Percentiles rank a stretch among this genome's conserved stretches.
These are phyloP conservation scores for Yamadazyma triangularis DNA, from an alignment of 1,139 yeast species.

Conservation along the genomic window DNA sequence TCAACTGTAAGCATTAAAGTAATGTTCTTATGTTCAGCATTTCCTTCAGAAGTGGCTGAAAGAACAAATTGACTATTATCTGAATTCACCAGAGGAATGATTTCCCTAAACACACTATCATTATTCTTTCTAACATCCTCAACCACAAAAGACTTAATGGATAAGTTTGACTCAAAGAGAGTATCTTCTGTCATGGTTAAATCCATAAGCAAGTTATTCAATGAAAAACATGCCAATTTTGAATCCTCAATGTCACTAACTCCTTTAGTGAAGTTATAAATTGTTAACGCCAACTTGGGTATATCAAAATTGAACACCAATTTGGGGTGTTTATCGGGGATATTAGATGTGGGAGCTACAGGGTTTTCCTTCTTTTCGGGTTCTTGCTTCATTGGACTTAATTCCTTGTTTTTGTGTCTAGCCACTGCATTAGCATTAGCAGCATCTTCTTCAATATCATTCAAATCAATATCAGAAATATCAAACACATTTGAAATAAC, in stretches of 20 bases:
- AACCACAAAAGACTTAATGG: slow-evolving; percentile 70
- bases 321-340: too few species aligned
- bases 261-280: slow-evolving; percentile 55
- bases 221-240: slow-evolving; percentile 58
- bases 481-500: slow-evolving; percentile 52
- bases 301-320: slow-evolving; percentile 52
- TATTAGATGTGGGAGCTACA: slow-evolving; percentile 16
- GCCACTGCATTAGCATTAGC: slow-evolving; percentile 46
- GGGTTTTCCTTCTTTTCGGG: not conserved
- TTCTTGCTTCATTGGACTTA: not conserved
- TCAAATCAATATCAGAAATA: slow-evolving; percentile 33
- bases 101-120: slow-evolving; percentile 69
- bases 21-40: slow-evolving; percentile 36
- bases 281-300: slow-evolving; percentile 59
- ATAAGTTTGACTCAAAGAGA: slow-evolving; percentile 56
- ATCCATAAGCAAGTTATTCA: slow-evolving; percentile 53
- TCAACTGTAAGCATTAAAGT: slow-evolving; percentile 64
- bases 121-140: slow-evolving; percentile 63
- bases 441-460: slow-evolving; percentile 65
- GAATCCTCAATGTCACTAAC: slow-evolving; percentile 31
- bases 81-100: slow-evolving; percentile 67
- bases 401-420: slow-evolving; percentile 20
- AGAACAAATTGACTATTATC: slow-evolving; percentile 72
- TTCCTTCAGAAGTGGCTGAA: slow-evolving; percentile 40
- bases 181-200: slow-evolving; percentile 52